Base-by-base conservation (phyloP, 768 basidiomycete species). In the Boletus barrowsii region DNA sequence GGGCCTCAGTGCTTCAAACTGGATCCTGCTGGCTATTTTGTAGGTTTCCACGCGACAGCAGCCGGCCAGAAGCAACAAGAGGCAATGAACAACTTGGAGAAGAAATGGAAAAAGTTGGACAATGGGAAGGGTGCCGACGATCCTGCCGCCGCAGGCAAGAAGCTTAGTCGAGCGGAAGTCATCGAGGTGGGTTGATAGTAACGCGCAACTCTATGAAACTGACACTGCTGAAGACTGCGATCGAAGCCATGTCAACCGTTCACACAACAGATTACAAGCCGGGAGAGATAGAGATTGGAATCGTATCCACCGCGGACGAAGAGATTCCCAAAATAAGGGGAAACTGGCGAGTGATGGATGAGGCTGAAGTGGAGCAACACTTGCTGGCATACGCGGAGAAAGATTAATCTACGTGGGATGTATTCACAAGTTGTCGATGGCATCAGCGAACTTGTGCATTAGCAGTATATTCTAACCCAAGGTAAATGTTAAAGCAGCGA, bases 1-100 rank as follows among this genome's bases (percentile, higher is more conserved):
- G 96, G 96, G 5, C 96, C 97, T n/a, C 96, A 98, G 69, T 82
- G 88, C 64, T 98, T 98, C 81, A 98, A 97, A 74, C 86, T 98
- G 49, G 97, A 99, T 68, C 97, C 97, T 11, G 97, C 97, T 3
- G 97, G 97, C 5, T 98, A 97, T 75, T 99, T 95, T 69, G 92
- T 97, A 42, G 97, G 97, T 0, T 98, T 95, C 77, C 95, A 98
- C 62, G 97, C 97, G 10, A 96, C 96, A 3, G 86, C 96, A 0
- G 88, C 95, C 3, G 97, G 97, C 0, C 89, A 91, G 71, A 98
- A 99, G 65, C 97, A 98, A 65, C 96, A 97, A 67, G 97, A 99
- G 68, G 94, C 93, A 1, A 97, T 95, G 86, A 98, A 98, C 71
- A 90, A 93, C 66, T 79, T 99, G 42, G 97, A 99, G 76, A 98